Evolutionary conservation across 148 eudicot species (phyloP), one percentile per base, ranked within the genome.

Genomic region (Persicaria tinctoria): DNA sequence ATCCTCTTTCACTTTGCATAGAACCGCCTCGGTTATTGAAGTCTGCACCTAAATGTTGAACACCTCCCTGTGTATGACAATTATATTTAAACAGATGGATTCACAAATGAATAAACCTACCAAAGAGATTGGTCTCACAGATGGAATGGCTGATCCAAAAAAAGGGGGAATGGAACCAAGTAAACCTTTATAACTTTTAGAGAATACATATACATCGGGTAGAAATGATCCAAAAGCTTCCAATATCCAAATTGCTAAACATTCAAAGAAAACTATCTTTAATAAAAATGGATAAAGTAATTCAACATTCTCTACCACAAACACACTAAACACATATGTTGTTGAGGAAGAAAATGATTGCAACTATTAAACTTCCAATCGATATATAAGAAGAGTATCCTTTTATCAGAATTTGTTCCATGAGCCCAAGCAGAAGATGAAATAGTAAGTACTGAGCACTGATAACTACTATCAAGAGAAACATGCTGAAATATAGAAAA

Each of bases 1-100:
- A 72, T 79, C 85, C 91, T 79, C 93, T 85, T 60, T 90, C 93
- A 51, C 85, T 75, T 80, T 85, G 96, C 84, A 78, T 75, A 51
- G 88, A 74, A 80, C 68, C 82, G 77, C 88, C 91, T 51, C 59
- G 97, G 79, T 70, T 85, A 51, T 57, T 85, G 74, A 82, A 89
- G 60, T 93, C 96, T 70, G 79, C 53, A 41, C 88, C 89, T 46
- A 85, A 27, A 78, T 89, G 92, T 69, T 85, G 78, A 73, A 81
- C 82, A 57, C 95, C 93, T 41, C 79, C 87, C 97, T 91, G 62
- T 56, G 14, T 38, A 68, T 32, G 46, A 18, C 74, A 49, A 54
- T 32, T 32, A 32, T 32, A 32, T 32, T 32, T 32, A 32, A 32
- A 32, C 41, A 32, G 41, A 32, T 32, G 41, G 41, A 32, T 32